Evolutionary conservation across 1,284 basidiomycete species (phyloP), one percentile per base, ranked within the genome.

Genomic region (Puccinia sorghi): DNA sequence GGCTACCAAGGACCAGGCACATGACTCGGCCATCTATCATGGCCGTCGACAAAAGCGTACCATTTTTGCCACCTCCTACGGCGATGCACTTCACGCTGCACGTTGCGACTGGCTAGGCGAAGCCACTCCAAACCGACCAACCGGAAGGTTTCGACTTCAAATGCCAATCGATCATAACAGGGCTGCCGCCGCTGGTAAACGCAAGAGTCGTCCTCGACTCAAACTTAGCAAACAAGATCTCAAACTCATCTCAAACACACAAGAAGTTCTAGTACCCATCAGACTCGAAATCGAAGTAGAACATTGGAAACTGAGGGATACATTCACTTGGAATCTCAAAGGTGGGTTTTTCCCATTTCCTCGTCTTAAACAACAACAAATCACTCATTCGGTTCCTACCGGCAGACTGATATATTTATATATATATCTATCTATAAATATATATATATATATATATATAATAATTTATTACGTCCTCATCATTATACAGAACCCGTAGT

Each of bases 251-350:
- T 89, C 89, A 4, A 87, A 89, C 80, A 86, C 87, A 46, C 87
- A 89, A 9, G 94, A 95, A 83, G 87, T 90, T 82, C 89, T 98
- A 50, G 92, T 99, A 7, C 96, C 96, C 2, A 92, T 99, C 72
- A 90, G 96, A 25, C 87, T 99, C 71, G 97, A 99, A 85, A 90
- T 98, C 82, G 97, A 99, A 82, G 90, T 96, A 75, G 88, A 89
- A 71, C 92, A 93, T 83, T 91, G 92, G 84, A 93, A 92, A 85
- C 90, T 98, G 87, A 90, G 94, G 52, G 96, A 99, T 84, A 95
- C 96, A 0, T 97, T 99, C 85, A 89, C 96, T 48, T 99, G 96
- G 96, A 97, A 99, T 83, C 86, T 95, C 72, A 91, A 92, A 82
- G 93, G 93, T 94, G 80, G 72, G 88, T 86, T 15, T 1, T 20